Evolutionary conservation across 2,329 filamentous ascomycete genomes (phyloP), one percentile per base, ranked within the genome.

Genomic region (Alternaria solani): DNA sequence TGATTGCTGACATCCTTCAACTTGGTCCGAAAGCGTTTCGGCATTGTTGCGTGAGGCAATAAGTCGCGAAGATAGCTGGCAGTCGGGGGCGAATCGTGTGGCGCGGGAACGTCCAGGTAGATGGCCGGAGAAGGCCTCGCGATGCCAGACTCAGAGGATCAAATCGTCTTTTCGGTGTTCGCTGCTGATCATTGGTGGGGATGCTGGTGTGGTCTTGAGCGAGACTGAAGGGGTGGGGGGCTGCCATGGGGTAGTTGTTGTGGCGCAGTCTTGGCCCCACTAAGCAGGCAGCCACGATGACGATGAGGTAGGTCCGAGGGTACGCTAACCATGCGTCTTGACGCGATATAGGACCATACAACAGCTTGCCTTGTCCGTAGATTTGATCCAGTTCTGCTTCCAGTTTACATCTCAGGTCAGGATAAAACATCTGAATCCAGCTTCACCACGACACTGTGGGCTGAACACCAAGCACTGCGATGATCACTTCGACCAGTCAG

Each of bases 1-100:
- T 56, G 43, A 16, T 56, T 64, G 9, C 66, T 49, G 4, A 52
- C 59, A 28, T 59, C 59, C 32, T 64, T 65, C 5, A 63, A 46
- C 11, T 53, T 59, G 39, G 39, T 34, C 25, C 55, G 53, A 12
- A 65, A 36, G 12, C 53, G 46, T n/a, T 51, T 51, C 26, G 53
- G 36, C 59, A 62, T 62, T 36, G 36, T 65, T 12, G 20, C 23
- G 53, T 14, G 12, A 11, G 16, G 11, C 11, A 36, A n/a, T 26
- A 16, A 34, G 44, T 11, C 34, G 47, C 14, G 23, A 18, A 11
- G 5, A 6, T 36, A 1, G 46, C 32, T 34, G 25, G 8, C 3
- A 51, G 32, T 26, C 30, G 20, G 30, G 23, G 42, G 7, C 30
- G 46, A 26, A 23, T 26, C 16, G 23, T 23, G 32, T 47, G 32